These are phyloP conservation scores for Boehmeria nivea DNA, from an alignment of 306 rosid species.

Conservation along the genomic window DNA sequence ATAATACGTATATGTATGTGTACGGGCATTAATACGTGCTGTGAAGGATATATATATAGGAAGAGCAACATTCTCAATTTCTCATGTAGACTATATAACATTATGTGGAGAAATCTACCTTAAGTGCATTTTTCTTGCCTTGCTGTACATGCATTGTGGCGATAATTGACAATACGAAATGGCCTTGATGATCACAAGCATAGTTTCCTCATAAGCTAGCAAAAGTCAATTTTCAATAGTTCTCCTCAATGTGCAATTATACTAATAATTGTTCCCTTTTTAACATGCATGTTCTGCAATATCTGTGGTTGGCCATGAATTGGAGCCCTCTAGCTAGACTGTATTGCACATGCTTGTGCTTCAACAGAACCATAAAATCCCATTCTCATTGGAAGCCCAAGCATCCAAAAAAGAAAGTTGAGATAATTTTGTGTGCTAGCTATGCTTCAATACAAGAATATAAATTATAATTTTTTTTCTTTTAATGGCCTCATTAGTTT, in stretches of 20 bases:
- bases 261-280: not conserved
- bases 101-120: no score
- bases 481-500: not conserved
- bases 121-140: no score
- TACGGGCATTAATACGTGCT: no score
- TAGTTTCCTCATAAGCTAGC: not conserved
- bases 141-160: no score
- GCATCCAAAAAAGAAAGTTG: not conserved
- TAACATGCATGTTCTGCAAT: not conserved
- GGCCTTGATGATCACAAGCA: not conserved
- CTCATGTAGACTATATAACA: no score
- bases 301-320: conserved; percentile 3
- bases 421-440: not conserved
- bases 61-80: no score
- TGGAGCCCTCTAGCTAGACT: conserved; percentile 4
- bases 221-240: not conserved
- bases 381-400: not conserved
- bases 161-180: no score
- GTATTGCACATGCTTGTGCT: conserved; percentile 12
- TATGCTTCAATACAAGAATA: not conserved
- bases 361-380: not conserved
- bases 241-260: no score
- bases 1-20: no score
- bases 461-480: not conserved
- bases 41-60: no score